These are phyloP conservation scores for Carex scoparia DNA, from an alignment of 176 grass and related monocot genomes.

Conservation along the genomic window DNA sequence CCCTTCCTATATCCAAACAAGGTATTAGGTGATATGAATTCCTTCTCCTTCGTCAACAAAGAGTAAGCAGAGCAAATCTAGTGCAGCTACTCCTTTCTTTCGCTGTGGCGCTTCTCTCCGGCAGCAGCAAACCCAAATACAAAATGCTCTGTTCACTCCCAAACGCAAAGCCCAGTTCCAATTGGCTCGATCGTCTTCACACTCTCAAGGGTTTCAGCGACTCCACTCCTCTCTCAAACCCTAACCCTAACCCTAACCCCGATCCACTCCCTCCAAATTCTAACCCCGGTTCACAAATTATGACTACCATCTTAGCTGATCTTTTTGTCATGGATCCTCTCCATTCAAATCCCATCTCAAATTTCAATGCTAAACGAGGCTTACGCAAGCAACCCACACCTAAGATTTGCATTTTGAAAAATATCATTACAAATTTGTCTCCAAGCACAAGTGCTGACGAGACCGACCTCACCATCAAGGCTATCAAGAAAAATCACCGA, in stretches of 20 bases:
- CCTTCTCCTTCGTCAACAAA: too few relatives aligned
- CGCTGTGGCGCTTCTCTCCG: too few relatives aligned
- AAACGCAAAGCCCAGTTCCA: conserved; percentile 26
- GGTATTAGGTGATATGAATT: too few relatives aligned
- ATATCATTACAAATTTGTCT: background rate
- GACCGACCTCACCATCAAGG: conserved; percentile 23
- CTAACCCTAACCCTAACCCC: background rate
- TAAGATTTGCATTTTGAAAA: background rate
- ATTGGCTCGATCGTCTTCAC: conserved; percentile 80
- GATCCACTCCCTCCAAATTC: too few relatives aligned
- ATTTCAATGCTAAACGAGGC: background rate
- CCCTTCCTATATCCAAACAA: too few relatives aligned
- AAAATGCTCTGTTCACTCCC: conserved; percentile 27
- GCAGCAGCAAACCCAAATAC: background rate
- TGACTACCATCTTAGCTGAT: conserved; percentile 42
- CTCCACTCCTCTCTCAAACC: conserved; percentile 34
- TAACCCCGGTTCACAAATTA: conserved; percentile 1
- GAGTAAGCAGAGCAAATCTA: too few relatives aligned
- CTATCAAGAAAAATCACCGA: conserved; percentile 21
- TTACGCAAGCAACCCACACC: conserved; percentile 31
- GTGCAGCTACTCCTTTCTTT: too few relatives aligned
- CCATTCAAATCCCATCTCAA: background rate
- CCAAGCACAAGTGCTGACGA: conserved; percentile 3
- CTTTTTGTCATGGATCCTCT: conserved; percentile 54
- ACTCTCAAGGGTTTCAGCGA: conserved; percentile 52